phyloP scores from a whole-genome alignment of 2,329 filamentous ascomycete species.

The Pyricularia pennisetigena region DNA sequence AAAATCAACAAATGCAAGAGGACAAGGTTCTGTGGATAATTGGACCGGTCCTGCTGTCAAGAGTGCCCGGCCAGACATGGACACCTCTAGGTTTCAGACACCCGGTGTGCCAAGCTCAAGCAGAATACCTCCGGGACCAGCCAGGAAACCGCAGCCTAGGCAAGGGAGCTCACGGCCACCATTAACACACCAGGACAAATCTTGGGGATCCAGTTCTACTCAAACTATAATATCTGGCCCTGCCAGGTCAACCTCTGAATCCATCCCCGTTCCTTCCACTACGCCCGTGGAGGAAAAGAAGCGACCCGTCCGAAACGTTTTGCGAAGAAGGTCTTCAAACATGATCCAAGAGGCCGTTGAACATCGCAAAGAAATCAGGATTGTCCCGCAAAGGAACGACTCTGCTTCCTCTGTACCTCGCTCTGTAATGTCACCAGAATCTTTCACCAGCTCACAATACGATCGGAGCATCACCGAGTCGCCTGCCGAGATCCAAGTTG shows the following conservation, averaged over 20 bases:
- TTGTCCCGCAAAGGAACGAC: slow-evolving; percentile 25
- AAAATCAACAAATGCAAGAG: slow-evolving; percentile 18
- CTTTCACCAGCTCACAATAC: slow-evolving; percentile 21
- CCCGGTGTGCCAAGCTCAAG: slow-evolving; percentile 16
- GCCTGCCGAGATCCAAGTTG: slow-evolving; percentile 30
- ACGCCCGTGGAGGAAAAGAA: slow-evolving; percentile 21
- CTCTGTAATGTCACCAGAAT: slow-evolving; percentile 25
- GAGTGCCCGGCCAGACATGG: slow-evolving; percentile 1
- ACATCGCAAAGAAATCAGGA: slow-evolving; percentile 22
- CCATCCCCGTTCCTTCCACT: slow-evolving; percentile 22
- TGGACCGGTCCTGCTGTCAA: slow-evolving; percentile 8
- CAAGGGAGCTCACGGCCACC: slow-evolving; percentile 21
- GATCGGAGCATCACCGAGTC: slow-evolving; percentile 33
- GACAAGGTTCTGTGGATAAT: slow-evolving; percentile 17
- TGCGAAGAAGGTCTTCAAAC: slow-evolving; percentile 40
- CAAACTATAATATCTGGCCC: slow-evolving; percentile 18
- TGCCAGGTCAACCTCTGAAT: slow-evolving; percentile 19
- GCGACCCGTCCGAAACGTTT: slow-evolving; percentile 29
- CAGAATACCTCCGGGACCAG: slow-evolving; percentile 29
- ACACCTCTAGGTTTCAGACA: slow-evolving; percentile 9
- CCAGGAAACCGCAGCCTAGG: slow-evolving; percentile 18
- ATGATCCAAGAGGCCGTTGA: slow-evolving; percentile 27
- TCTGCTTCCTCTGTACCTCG: slow-evolving; percentile 33
- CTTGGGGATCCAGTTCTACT: slow-evolving; percentile 24
- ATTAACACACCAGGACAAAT: slow-evolving; percentile 31